Conservation (phyloP, 2,329 filamentous ascomycete genomes). For the Hymenoscyphus fructigenus region DNA sequence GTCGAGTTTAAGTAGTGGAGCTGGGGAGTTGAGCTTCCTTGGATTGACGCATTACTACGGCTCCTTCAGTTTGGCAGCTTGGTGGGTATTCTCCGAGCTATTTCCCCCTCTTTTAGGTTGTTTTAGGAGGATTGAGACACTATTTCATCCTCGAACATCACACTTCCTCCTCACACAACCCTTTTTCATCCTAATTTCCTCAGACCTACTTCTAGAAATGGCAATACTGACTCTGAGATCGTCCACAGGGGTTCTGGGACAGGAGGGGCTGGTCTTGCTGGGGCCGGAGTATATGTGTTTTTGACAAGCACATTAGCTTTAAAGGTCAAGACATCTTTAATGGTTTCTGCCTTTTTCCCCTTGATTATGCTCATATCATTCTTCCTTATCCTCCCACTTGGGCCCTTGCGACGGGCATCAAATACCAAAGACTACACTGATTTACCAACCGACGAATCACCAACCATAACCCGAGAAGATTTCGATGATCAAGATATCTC, state of each 20-base stretch:
- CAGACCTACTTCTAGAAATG: too few relatives aligned
- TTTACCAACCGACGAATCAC: conserved; percentile 46
- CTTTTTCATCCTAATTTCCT: too few relatives aligned
- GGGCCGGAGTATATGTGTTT: conserved; percentile 83
- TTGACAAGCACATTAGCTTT: conserved; percentile 79
- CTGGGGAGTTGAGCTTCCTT: conserved; percentile 86
- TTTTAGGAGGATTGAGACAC: too few relatives aligned
- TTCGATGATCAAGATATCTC: conserved; percentile 39
- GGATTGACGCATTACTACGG: conserved; percentile 94
- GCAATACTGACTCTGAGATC: too few relatives aligned
- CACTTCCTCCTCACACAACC: too few relatives aligned
- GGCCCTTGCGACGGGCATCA: conserved; percentile 54
- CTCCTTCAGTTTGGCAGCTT: conserved; percentile 79
- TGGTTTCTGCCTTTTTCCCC: conserved; percentile 78
- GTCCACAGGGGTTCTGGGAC: conserved; percentile 93
- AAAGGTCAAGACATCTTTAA: conserved; percentile 69
- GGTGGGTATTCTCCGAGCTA: too few relatives aligned
- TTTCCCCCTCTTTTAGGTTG: too few relatives aligned
- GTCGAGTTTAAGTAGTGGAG: conserved; percentile 81
- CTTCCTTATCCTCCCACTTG: conserved; percentile 75
- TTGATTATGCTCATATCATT: conserved; percentile 82
- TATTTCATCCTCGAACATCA: too few relatives aligned
- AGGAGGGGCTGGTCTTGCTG: conserved; percentile 82
- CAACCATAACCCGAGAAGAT: conserved; percentile 19
- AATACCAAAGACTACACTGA: conserved; percentile 53